Evolutionary conservation across 1,139 yeast genomes (phyloP).

Genomic region (Taiozyma sp.): DNA sequence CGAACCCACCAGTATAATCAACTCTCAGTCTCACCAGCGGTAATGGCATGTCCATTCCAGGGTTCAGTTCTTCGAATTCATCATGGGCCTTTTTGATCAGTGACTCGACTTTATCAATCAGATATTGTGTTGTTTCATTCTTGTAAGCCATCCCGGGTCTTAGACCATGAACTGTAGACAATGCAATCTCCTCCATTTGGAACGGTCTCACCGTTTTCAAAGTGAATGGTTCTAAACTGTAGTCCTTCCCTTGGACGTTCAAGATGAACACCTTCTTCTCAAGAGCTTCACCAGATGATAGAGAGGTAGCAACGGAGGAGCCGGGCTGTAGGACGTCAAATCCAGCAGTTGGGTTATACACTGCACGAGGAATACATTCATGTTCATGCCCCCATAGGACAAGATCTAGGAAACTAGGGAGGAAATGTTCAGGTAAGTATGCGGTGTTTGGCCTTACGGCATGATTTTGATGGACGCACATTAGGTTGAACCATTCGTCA

Average conservation of each 20-base stretch:
- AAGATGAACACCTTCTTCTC: slow-evolving; percentile 71
- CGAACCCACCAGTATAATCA: slow-evolving; percentile 86
- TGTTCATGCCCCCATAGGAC: slow-evolving; percentile 98
- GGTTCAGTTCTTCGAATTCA: slow-evolving; percentile 41
- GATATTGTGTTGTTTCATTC: slow-evolving; percentile 53
- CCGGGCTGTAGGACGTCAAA: slow-evolving; percentile 91
- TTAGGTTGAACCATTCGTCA: slow-evolving; percentile 74
- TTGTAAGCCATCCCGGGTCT: slow-evolving; percentile 61
- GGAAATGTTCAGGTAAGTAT: slow-evolving; percentile 74
- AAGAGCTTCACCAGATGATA: slow-evolving; percentile 79
- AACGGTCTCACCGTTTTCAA: slow-evolving; percentile 81
- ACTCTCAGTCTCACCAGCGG: slow-evolving; percentile 82
- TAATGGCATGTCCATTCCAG: slow-evolving; percentile 42
- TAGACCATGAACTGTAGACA: slow-evolving; percentile 48
- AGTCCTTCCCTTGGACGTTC: slow-evolving; percentile 53
- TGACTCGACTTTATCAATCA: slow-evolving; percentile 58
- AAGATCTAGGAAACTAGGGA: slow-evolving; percentile 77
- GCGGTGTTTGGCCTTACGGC: slow-evolving; percentile 76
- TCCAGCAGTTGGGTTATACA: slow-evolving; percentile 56
- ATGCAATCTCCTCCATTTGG: slow-evolving; percentile 57
- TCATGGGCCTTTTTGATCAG: slow-evolving; percentile 56
- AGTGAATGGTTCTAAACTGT: slow-evolving; percentile 57
- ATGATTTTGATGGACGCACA: slow-evolving; percentile 92
- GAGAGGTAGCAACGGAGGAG: slow-evolving; percentile 87
- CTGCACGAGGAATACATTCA: slow-evolving; percentile 78